Percentiles rank a stretch among this genome's conserved stretches.
phyloP scores from a whole-genome alignment of 306 rosid species.

The Castanopsis chinensis region DNA sequence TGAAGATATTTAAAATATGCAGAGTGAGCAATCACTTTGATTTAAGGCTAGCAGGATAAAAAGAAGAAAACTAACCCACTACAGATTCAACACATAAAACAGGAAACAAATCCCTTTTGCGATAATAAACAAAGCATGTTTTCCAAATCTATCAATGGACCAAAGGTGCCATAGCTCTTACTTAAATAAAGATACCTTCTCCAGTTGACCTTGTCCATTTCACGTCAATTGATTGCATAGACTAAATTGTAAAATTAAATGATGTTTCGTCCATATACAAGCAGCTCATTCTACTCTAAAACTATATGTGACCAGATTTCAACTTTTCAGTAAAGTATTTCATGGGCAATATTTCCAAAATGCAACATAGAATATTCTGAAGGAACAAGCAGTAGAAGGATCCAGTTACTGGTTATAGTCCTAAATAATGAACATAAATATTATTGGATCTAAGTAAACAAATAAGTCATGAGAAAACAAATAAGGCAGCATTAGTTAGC shows the following conservation, averaged over 20 bases:
- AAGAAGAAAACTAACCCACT: too few relatives aligned
- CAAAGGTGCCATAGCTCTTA: background rate
- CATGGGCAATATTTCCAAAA: constrained; percentile 4
- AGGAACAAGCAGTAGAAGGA: background rate
- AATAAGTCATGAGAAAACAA: background rate
- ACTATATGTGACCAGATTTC: constrained; percentile 9
- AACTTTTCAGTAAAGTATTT: constrained; percentile 7
- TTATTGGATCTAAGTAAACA: background rate
- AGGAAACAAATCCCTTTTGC: background rate
- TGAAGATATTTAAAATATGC: too few relatives aligned
- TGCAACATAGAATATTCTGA: background rate
- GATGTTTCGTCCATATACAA: constrained; percentile 8
- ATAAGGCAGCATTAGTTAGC: constrained; percentile 5
- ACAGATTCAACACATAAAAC: too few relatives aligned
- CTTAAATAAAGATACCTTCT: background rate
- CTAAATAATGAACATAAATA: constrained; percentile 10
- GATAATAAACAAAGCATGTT: background rate
- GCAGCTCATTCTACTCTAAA: constrained; percentile 4
- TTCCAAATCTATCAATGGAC: background rate
- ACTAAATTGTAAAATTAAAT: background rate
- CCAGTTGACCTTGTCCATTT: background rate
- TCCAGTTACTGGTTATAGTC: background rate
- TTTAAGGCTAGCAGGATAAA: too few relatives aligned
- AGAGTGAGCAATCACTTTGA: too few relatives aligned
- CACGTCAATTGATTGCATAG: background rate